Base-by-base conservation (phyloP, 805 yeast species). In the Zygosaccharomyces bisporus region DNA sequence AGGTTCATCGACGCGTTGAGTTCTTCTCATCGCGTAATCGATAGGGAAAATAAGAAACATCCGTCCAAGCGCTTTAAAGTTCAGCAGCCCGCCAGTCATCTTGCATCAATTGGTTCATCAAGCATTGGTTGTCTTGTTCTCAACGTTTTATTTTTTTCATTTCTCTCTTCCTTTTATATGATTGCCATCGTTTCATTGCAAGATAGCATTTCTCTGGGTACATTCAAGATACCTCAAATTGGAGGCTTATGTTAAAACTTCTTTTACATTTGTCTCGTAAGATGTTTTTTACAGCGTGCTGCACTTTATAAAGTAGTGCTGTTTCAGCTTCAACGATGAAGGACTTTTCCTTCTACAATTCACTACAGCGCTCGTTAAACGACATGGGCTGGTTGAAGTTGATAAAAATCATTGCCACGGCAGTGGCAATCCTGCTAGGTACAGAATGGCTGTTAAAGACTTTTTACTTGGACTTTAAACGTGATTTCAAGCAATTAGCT, bases 401-500 rank as follows among this genome's bases (percentile, higher is more conserved):
- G 33, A 31, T 49, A 7, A 49, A 56, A 31, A 17, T 49, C 16
- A 7, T 49, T 13, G 41, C 33, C 9, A 42, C 61, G 2, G 16
- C 44, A 7, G 4, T 45, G 2, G 35, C 50, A 7, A 35, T 50
- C 6, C 9, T 51, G 9, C 29, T 47, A n/a, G 52, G 45, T 9
- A 23, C 54, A 2, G 44, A 48, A 29, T 50, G 54, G 50, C 17
- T 57, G 6, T 41, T 54, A 17, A 49, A 41, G n/a, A 44, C 46
- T 10, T 24, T 51, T 2, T 42, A 57, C 20, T 46, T 68, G 16
- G 60, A 62, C 12, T 53, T 56, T 2, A 67, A 62, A 29, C 71
- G 74, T 41, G 89, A 83, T 53, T 75, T 81, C 20, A 76, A 76
- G 43, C 77, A 76, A 36, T 64, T 77, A 25, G 82, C 82, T 9